These are phyloP conservation scores for Leptosphaerulina australis DNA, from an alignment of 2,329 filamentous ascomycete species.

Conservation along the genomic window DNA sequence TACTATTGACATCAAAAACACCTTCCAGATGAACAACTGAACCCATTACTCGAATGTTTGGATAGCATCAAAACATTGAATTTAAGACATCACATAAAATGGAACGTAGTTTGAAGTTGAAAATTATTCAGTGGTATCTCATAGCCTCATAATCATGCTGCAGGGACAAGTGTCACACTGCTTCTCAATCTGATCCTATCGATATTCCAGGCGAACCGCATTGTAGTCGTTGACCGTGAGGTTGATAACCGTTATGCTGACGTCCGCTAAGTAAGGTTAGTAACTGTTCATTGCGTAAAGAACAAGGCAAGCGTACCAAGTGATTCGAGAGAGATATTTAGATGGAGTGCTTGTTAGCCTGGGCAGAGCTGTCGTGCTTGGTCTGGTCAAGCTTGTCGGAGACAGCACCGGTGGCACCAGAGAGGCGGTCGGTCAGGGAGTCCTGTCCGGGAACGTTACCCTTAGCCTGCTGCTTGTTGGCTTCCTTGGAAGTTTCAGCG, in stretches of 20 bases:
- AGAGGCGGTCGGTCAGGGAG: constrained; percentile 56
- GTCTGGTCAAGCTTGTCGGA: constrained; percentile 61
- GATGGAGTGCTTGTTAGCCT: constrained; percentile 56
- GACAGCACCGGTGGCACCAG: constrained; percentile 59
- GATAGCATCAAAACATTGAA: background rate
- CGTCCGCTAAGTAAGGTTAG: constrained; percentile 1
- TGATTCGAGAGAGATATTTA: constrained; percentile 23
- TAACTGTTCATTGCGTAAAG: background rate
- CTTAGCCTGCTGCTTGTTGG: constrained; percentile 65
- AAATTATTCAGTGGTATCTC: constrained; percentile 39
- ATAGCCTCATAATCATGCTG: constrained; percentile 28
- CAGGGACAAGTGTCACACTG: constrained; percentile 17
- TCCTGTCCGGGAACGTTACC: constrained; percentile 62
- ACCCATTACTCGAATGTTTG: too few relatives aligned
- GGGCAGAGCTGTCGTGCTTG: constrained; percentile 57
- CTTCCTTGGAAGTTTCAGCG: constrained; percentile 67
- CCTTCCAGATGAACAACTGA: too few relatives aligned
- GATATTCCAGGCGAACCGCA: constrained; percentile 16
- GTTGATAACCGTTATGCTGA: constrained; percentile 11
- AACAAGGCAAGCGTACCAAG: constrained; percentile 1
- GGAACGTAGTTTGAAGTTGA: constrained; percentile 10
- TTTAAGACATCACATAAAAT: background rate
- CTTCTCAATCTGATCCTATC: constrained; percentile 14
- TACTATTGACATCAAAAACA: too few relatives aligned
- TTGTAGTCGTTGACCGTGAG: constrained; percentile 6